Evolutionary conservation across 495 filamentous ascomycete species (phyloP).

Genomic region (Sporormia fimetaria): DNA sequence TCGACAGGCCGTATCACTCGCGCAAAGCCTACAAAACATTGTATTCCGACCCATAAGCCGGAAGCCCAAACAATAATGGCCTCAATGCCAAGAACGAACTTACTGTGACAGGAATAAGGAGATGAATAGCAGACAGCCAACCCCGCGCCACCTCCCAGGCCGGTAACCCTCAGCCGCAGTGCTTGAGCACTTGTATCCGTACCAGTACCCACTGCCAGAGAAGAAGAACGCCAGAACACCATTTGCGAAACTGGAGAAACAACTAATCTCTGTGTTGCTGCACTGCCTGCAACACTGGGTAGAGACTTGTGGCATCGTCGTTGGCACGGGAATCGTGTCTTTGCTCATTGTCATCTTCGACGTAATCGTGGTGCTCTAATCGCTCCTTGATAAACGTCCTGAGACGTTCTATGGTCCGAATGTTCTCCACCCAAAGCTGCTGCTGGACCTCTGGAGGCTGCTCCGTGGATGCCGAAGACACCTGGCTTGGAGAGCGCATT

Average conservation of each 20-base stretch:
- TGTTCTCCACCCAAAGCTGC: constrained; percentile 73
- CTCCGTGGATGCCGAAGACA: constrained; percentile 21
- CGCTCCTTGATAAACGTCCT: constrained; percentile 55
- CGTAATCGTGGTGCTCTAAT: constrained; percentile 53
- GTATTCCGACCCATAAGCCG: no score
- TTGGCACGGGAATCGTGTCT: constrained; percentile 9
- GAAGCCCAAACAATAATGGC: no score
- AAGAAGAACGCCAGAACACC: not conserved
- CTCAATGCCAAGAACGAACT: no score
- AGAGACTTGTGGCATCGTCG: constrained; percentile 26
- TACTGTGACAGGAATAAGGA: no score
- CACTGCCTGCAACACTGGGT: constrained; percentile 27
- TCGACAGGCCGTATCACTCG: no score
- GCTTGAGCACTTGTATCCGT: no score
- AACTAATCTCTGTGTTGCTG: constrained; percentile 19
- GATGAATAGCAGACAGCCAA: no score
- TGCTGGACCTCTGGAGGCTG: constrained; percentile 34
- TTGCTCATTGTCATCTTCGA: constrained; percentile 19
- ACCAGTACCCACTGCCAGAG: not conserved
- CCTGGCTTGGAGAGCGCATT: constrained; percentile 23
- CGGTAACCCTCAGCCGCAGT: no score
- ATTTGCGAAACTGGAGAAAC: not conserved
- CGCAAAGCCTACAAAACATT: no score
- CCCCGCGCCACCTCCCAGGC: no score
- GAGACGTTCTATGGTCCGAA: constrained; percentile 66